phyloP scores from a whole-genome alignment of 1,139 yeast species.

The Suhomyces coccinellae region DNA sequence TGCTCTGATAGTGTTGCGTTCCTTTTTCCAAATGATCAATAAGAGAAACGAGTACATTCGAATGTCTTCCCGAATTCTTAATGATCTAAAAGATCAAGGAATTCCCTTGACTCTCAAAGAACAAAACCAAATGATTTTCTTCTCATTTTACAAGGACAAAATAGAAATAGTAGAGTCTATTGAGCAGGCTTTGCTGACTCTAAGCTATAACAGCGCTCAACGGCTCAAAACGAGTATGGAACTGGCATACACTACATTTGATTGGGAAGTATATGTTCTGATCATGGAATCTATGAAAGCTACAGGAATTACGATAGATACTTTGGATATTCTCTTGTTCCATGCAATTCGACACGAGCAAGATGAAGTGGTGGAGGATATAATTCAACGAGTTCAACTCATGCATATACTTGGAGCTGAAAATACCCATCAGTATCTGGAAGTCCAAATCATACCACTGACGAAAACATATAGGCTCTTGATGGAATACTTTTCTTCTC shows the following conservation, averaged over 20 bases:
- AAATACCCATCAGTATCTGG: not conserved
- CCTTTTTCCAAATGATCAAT: slow-evolving; percentile 21
- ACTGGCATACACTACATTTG: slow-evolving; percentile 18
- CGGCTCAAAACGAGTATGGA: not conserved
- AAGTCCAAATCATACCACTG: not conserved
- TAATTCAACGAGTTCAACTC: slow-evolving; percentile 13
- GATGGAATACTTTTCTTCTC: slow-evolving; percentile 5
- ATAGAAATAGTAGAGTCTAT: slow-evolving; percentile 20
- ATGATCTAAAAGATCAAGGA: slow-evolving; percentile 27
- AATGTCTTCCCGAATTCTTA: slow-evolving; percentile 25
- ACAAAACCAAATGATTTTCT: slow-evolving; percentile 30
- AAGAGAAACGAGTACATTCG: slow-evolving; percentile 22
- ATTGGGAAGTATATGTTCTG: slow-evolving; percentile 22
- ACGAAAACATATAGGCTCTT: slow-evolving; percentile 10
- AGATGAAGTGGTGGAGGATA: slow-evolving; percentile 12
- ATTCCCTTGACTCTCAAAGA: slow-evolving; percentile 34
- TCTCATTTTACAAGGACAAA: slow-evolving; percentile 34
- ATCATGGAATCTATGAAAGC: slow-evolving; percentile 12
- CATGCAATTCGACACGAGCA: slow-evolving; percentile 29
- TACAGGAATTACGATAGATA: slow-evolving; percentile 10
- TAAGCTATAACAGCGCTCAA: not conserved
- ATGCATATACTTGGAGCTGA: not conserved
- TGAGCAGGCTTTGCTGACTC: slow-evolving; percentile 1
- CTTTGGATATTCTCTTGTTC: slow-evolving; percentile 26
- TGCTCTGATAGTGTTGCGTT: slow-evolving; percentile 2